phyloP scores from a whole-genome alignment of 2,329 filamentous ascomycete genomes.

The Penicillium sp. region DNA sequence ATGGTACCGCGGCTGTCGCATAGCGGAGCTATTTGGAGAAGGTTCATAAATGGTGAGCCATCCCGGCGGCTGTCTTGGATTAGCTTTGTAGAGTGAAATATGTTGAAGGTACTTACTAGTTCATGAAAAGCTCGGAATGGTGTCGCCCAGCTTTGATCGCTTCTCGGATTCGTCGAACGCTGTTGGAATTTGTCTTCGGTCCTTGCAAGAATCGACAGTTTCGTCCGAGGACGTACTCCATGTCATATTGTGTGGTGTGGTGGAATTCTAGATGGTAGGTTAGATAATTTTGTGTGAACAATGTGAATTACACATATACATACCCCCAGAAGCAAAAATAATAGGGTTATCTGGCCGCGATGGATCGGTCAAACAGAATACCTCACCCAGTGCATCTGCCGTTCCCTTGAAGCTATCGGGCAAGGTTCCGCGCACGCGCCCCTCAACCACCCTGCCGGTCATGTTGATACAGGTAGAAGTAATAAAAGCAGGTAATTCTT shows the following conservation, averaged over 20 bases:
- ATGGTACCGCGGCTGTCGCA: conserved; percentile 65
- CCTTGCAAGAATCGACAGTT: conserved; percentile 79
- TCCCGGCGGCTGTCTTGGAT: conserved; percentile 57
- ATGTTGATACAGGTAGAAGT: conserved; percentile 66
- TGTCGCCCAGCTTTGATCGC: conserved; percentile 63
- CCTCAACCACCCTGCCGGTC: conserved; percentile 65
- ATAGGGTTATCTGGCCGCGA: conserved; percentile 71
- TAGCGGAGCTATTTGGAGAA: conserved; percentile 69
- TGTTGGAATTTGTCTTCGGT: conserved; percentile 64
- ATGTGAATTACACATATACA: background rate
- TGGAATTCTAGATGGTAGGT: conserved; percentile 59
- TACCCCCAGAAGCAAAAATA: conserved; percentile 72
- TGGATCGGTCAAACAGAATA: conserved; percentile 74
- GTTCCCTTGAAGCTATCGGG: conserved; percentile 63
- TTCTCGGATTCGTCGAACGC: conserved; percentile 61
- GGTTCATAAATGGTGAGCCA: conserved; percentile 72
- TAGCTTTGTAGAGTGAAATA: background rate
- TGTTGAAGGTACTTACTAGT: conserved; percentile 55
- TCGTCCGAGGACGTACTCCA: conserved; percentile 68
- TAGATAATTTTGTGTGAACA: background rate
- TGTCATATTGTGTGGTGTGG: conserved; percentile 70
- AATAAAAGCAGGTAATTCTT: conserved; percentile 71
- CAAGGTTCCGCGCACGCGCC: conserved; percentile 66
- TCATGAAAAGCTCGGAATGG: conserved; percentile 70
- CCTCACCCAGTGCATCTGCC: conserved; percentile 71